Percentiles rank a stretch among this genome's conserved stretches.
These are phyloP conservation scores for Clitopilus passeckerianus DNA, from an alignment of 768 basidiomycete species.

Conservation along the genomic window DNA sequence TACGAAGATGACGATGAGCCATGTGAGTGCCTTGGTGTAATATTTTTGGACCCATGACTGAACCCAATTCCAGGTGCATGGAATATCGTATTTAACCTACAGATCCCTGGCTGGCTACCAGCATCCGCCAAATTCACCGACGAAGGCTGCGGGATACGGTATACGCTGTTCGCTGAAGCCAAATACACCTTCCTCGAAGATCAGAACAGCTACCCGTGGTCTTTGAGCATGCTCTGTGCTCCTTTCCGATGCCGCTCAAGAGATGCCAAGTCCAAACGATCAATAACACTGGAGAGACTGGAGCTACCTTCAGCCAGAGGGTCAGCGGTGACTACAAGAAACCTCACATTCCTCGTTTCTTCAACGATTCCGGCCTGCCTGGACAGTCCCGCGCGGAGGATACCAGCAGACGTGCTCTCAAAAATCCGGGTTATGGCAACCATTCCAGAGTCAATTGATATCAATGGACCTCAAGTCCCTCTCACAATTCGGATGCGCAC, in stretches of 20 bases:
- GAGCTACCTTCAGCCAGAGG: conserved; percentile 33
- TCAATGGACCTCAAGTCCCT: conserved; percentile 43
- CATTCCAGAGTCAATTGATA: conserved; percentile 49
- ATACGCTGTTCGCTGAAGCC: conserved; percentile 64
- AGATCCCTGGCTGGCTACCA: conserved; percentile 90
- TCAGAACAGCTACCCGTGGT: conserved; percentile 29
- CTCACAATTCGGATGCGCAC: conserved; percentile 59
- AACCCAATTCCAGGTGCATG: conserved; percentile 39
- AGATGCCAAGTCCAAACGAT: conserved; percentile 31
- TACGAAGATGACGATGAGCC: conserved; percentile 50
- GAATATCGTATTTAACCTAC: conserved; percentile 77
- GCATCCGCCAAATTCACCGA: conserved; percentile 46
- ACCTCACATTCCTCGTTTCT: conserved; percentile 39
- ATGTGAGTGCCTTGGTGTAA: conserved; percentile 26
- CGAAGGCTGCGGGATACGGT: conserved; percentile 53
- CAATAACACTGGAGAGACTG: conserved; percentile 52
- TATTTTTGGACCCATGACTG: background rate
- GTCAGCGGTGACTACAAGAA: conserved; percentile 23
- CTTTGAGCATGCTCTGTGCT: conserved; percentile 49
- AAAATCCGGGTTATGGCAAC: conserved; percentile 63
- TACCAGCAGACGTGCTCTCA: conserved; percentile 50
- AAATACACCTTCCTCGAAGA: conserved; percentile 48
- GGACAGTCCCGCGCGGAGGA: conserved; percentile 18
- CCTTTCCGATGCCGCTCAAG: conserved; percentile 45
- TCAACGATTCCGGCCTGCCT: conserved; percentile 19